These are phyloP conservation scores for Globisporangium parvum DNA, from an alignment of 352 stramenopile species.

Conservation along the genomic window DNA sequence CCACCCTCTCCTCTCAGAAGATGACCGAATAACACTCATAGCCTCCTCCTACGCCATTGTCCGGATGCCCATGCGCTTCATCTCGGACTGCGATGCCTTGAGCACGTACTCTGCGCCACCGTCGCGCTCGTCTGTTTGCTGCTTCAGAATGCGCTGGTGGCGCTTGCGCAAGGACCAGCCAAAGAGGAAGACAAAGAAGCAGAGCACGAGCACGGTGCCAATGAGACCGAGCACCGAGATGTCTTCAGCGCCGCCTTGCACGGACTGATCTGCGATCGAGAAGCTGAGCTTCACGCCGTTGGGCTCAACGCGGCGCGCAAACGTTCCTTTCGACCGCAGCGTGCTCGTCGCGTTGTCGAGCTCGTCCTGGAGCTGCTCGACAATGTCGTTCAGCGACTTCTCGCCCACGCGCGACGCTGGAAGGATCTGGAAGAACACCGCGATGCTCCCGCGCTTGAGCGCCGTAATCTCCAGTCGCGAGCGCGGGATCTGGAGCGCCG, in stretches of 20 bases:
- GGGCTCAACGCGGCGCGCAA: slow-evolving; percentile 50
- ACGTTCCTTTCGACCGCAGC: slow-evolving; percentile 62
- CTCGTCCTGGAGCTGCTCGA: slow-evolving; percentile 50
- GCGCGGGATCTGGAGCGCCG: slow-evolving; percentile 49
- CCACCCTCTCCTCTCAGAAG: background rate
- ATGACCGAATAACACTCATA: background rate
- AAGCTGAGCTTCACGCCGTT: slow-evolving; percentile 62
- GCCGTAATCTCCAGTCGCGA: slow-evolving; percentile 50
- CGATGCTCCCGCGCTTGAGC: slow-evolving; percentile 51
- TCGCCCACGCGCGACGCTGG: slow-evolving; percentile 50
- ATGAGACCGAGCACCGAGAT: slow-evolving; percentile 60
- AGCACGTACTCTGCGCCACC: slow-evolving; percentile 13
- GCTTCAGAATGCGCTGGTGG: slow-evolving; percentile 39
- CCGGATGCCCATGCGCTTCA: slow-evolving; percentile 71
- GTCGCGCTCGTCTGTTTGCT: slow-evolving; percentile 5
- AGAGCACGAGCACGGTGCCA: slow-evolving; percentile 52
- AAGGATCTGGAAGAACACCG: slow-evolving; percentile 61
- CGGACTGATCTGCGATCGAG: slow-evolving; percentile 56
- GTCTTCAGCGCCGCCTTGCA: slow-evolving; percentile 50
- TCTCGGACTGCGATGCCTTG: slow-evolving; percentile 20
- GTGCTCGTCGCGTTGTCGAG: slow-evolving; percentile 47
- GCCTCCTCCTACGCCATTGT: slow-evolving; percentile 29
- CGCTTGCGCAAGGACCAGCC: slow-evolving; percentile 51
- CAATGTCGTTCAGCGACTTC: slow-evolving; percentile 60
- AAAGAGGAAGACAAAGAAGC: slow-evolving; percentile 52